Evolutionary conservation across 2,329 filamentous ascomycete species (phyloP).

Genomic region (Phymatotrichopsis omnivora): DNA sequence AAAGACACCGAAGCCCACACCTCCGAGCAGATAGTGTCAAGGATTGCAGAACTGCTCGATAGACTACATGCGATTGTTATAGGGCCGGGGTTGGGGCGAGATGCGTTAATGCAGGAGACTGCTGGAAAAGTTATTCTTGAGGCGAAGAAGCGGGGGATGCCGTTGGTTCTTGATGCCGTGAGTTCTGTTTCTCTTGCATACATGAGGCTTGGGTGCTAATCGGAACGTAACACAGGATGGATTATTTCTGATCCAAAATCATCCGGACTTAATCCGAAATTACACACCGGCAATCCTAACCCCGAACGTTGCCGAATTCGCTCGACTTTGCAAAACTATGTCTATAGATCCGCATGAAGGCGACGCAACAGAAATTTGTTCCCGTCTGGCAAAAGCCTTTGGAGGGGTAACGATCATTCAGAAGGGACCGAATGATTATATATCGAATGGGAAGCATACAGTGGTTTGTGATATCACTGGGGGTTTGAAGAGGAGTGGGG

Average conservation of each 20-base stretch:
- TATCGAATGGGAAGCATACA: slow-evolving; percentile 70
- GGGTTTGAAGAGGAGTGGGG: slow-evolving; percentile 80
- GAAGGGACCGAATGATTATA: slow-evolving; percentile 73
- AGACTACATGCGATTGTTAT: slow-evolving; percentile 88
- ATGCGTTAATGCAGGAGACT: slow-evolving; percentile 80
- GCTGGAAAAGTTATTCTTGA: slow-evolving; percentile 68
- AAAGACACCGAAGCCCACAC: slow-evolving; percentile 46
- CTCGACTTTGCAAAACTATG: slow-evolving; percentile 64
- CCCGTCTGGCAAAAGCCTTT: slow-evolving; percentile 61
- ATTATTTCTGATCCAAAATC: slow-evolving; percentile 62
- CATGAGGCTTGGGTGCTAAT: too few species aligned
- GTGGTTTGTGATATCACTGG: slow-evolving; percentile 66
- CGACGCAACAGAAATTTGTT: slow-evolving; percentile 44
- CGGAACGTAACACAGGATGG: slow-evolving; percentile 47
- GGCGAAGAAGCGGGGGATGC: slow-evolving; percentile 60
- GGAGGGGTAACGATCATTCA: slow-evolving; percentile 85
- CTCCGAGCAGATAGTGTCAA: slow-evolving; percentile 40
- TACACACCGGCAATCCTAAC: slow-evolving; percentile 81
- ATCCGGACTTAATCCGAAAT: slow-evolving; percentile 66
- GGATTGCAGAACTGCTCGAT: slow-evolving; percentile 63
- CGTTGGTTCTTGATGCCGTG: slow-evolving; percentile 74
- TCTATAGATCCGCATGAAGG: slow-evolving; percentile 49
- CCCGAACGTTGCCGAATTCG: slow-evolving; percentile 91
- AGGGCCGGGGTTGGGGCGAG: slow-evolving; percentile 82
- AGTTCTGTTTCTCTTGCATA: slow-evolving; percentile 3